Percentiles rank a stretch among this genome's conserved stretches.
These are phyloP conservation scores for Flaveria trinervia DNA, from an alignment of 129 eudicot genomes.

Conservation along the genomic window DNA sequence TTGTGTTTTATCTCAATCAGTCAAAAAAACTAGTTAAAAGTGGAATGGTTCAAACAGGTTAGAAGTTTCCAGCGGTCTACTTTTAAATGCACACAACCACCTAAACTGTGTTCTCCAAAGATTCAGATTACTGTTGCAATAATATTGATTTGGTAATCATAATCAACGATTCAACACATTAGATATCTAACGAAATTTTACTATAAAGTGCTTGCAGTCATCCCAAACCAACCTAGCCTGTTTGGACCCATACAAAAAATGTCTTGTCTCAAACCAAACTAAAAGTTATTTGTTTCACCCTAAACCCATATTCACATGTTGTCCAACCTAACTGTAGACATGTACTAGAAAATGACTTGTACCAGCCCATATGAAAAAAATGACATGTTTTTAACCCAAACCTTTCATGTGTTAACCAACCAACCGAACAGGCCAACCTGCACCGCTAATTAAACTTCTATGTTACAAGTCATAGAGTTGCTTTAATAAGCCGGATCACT, in stretches of 20 bases:
- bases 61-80: background rate
- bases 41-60: background rate
- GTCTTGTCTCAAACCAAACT: background rate
- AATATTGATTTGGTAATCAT: background rate
- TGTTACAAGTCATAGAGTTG: conserved; percentile 13
- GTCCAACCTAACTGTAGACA: conserved; percentile 1
- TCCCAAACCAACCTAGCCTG: background rate
- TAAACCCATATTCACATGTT: background rate
- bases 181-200: background rate
- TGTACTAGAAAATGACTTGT: background rate
- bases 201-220: background rate
- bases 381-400: background rate
- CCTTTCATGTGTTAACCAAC: background rate
- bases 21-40: background rate
- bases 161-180: background rate
- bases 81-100: background rate
- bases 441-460: conserved; percentile 12
- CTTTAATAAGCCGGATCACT: conserved; percentile 11
- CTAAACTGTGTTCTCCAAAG: background rate
- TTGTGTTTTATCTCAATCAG: background rate
- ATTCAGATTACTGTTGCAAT: background rate
- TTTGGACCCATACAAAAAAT: background rate
- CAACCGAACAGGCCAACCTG: background rate
- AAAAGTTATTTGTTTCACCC: background rate
- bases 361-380: background rate